A percentile compares a stretch with the other conserved stretches of the same genome.
phyloP scores from a whole-genome alignment of 306 rosid genomes.

The Datisca glomerata region DNA sequence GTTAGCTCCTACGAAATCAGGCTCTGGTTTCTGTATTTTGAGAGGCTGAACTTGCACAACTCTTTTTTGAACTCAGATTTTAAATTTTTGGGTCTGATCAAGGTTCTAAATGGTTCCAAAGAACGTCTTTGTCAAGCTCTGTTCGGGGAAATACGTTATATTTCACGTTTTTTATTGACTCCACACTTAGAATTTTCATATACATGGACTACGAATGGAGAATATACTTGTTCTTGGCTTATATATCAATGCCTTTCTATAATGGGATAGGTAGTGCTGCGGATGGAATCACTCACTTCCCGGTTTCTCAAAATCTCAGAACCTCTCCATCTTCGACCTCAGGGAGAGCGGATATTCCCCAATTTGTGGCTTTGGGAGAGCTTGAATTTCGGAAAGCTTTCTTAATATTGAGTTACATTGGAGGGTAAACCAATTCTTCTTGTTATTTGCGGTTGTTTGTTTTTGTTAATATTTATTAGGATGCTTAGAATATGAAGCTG shows the following conservation, averaged over 20 bases:
- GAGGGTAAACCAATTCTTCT: slow-evolving; percentile 26
- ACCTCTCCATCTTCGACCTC: not conserved
- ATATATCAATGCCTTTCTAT: no score
- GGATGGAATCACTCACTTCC: not conserved
- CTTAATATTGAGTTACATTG: slow-evolving; percentile 42
- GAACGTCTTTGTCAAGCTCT: no score
- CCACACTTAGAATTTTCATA: not conserved
- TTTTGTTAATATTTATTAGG: not conserved
- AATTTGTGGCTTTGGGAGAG: slow-evolving; percentile 47
- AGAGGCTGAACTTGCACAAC: no score
- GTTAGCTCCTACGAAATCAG: no score
- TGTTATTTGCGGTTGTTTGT: slow-evolving; percentile 1
- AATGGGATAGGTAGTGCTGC: not conserved
- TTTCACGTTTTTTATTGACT: not conserved
- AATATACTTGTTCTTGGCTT: not conserved
- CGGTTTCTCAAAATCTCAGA: not conserved
- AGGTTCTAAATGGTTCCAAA: no score
- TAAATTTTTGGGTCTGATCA: no score
- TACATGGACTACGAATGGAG: not conserved
- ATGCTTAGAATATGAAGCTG: not conserved
- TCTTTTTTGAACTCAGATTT: no score
- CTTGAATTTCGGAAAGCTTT: slow-evolving; percentile 63
- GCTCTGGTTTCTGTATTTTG: no score
- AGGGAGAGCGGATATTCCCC: slow-evolving; percentile 5
- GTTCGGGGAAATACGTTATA: no score